These are phyloP conservation scores for Yamadazyma blattariae DNA, from an alignment of 1,139 yeast species.

Conservation along the genomic window DNA sequence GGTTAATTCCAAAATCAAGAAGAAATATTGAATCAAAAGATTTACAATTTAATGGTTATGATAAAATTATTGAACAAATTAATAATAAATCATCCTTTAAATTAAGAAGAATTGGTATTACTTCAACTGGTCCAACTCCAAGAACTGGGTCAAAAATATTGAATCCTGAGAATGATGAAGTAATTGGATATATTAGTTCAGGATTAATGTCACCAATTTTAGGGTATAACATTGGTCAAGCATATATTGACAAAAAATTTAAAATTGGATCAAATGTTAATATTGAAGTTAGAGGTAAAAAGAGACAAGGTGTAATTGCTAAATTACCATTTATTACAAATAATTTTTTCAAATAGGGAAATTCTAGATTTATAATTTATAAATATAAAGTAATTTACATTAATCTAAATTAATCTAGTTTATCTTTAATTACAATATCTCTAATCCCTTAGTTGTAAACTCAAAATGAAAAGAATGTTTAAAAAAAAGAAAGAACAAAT, in stretches of 20 bases:
- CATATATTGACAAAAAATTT: constrained; percentile 71
- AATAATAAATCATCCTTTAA: constrained; percentile 57
- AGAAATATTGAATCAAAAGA: constrained; percentile 39
- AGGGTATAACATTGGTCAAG: constrained; percentile 91
- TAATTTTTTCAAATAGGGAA: constrained; percentile 50
- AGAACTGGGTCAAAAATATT: constrained; percentile 76
- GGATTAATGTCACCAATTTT: constrained; percentile 89
- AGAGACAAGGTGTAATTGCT: constrained; percentile 67
- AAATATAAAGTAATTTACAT: no score
- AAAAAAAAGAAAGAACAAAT: no score
- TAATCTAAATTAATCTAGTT: no score
- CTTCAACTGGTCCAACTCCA: constrained; percentile 87
- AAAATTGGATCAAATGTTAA: constrained; percentile 75
- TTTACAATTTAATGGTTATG: constrained; percentile 74
- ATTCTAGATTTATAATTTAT: no score
- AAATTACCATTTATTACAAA: constrained; percentile 84
- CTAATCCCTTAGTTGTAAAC: no score
- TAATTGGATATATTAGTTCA: constrained; percentile 77
- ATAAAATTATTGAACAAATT: constrained; percentile 66
- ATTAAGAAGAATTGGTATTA: constrained; percentile 70
- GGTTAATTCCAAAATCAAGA: constrained; percentile 86
- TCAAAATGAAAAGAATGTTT: no score
- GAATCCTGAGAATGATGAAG: constrained; percentile 45
- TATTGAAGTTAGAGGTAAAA: constrained; percentile 81
- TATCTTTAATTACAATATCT: no score